Percentiles rank a stretch among this genome's conserved stretches.
These are phyloP conservation scores for Fusarium floridanum DNA, from an alignment of 2,329 filamentous ascomycete genomes.

Conservation along the genomic window DNA sequence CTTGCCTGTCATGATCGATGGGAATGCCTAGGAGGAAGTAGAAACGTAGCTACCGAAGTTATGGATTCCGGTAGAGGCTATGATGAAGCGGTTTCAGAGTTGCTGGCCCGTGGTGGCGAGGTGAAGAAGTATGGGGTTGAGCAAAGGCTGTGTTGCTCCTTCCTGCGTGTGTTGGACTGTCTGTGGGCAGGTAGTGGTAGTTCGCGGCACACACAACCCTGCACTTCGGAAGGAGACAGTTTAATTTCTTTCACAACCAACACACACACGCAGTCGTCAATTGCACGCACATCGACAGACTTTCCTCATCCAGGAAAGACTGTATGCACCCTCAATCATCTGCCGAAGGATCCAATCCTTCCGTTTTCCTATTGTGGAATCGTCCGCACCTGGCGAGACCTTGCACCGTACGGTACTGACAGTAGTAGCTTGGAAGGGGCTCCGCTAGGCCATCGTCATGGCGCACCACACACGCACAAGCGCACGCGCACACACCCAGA, in stretches of 20 bases:
- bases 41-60: neutral
- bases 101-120: neutral
- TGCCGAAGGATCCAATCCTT: constrained; percentile 24
- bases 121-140: neutral
- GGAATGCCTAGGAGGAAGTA: neutral
- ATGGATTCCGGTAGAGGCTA: neutral
- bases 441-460: constrained; percentile 10
- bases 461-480: neutral
- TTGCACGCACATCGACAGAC: neutral
- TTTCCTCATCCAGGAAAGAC: neutral
- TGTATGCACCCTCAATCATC: constrained; percentile 18
- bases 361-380: constrained; percentile 14
- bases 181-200: neutral
- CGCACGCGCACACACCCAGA: neutral
- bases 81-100: neutral
- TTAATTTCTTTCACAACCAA: constrained; percentile 1
- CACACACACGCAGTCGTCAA: neutral
- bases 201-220: neutral
- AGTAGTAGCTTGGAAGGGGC: neutral
- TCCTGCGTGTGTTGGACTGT: neutral
- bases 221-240: neutral
- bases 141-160: neutral
- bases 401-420: neutral
- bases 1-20: neutral
- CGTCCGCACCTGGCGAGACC: constrained; percentile 1